Evolutionary conservation across 768 basidiomycete species (phyloP), one percentile per base, ranked within the genome.

Genomic region (Mycena olivaceomarginata): DNA sequence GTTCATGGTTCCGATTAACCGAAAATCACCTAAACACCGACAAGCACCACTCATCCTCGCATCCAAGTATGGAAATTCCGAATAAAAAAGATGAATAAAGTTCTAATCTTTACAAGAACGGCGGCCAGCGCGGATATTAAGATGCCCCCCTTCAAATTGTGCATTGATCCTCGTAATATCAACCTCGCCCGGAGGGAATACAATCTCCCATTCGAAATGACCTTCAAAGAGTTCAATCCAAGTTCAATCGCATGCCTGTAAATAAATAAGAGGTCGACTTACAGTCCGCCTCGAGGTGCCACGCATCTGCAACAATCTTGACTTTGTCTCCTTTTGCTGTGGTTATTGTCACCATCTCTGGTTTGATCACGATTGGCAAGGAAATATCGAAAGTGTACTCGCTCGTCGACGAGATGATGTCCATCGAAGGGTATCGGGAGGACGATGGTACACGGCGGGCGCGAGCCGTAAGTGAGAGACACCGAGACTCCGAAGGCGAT

Each of bases 331-430:
- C 92, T 79, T 89, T 90, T 82, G 92, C 92, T 57, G 90, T 92
- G 45, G 88, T 89, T 64, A 93, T 89, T 5, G 92, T 93, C 39
- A 93, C 91, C 92, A 93, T 93, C 81, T 93, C 92, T 16, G 91
- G 88, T 77, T 88, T 83, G 67, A 82, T 80, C 69, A 64, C 82
- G 60, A 90, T 89, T 11, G 92, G 91, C 15, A 93, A 88, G 57
- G 83, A 83, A 16, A 92, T 90, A 40, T 85, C 85, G n/a, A 93
- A 82, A 5, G 84, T 87, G 82, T 93, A 88, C 75, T 81, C 84
- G 41, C 81, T 76, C 7, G 82, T 74, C 25, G 88, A 88, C 64
- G 89, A 87, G 56, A 86, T 83, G 64, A 90, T 82, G n/a, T 85
- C 77, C 87, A 92, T 89, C 31, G 85, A 84, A 48, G 92, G 91